Evolutionary conservation across 1,284 basidiomycete species (phyloP), one percentile per base, ranked within the genome.

Genomic region (Cutaneotrichosporon cavernicola): DNA sequence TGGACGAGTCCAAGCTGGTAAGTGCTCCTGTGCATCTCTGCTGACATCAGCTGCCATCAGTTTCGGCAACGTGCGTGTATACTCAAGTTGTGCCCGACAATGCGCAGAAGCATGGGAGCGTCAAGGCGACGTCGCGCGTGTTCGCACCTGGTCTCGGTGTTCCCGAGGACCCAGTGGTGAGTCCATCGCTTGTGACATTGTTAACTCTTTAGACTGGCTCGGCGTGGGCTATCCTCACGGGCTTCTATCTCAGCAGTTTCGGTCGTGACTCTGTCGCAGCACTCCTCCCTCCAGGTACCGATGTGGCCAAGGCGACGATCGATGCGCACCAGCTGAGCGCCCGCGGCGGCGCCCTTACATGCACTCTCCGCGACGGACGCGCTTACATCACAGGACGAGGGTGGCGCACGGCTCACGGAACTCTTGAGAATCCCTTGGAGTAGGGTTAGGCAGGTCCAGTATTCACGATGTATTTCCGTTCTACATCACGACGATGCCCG

Each of bases 141-240:
- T 74, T 73, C 51, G 72, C 56, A 0, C 70, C 72, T 4, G 71
- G 67, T 6, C 38, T 73, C 13, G 75, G 72, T 2, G 64, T 76
- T 43, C 71, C 73, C 38, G 76, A 78, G 58, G 76, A 78, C 65
- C 72, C 75, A 21, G 75, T 78, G 13, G 58, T 60, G 36, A 50
- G 50, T 60, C 47, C 21, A 21, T 21, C 43, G 8, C 43, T 8
- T 47, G 4, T n/a, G 47, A 8, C 22, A 18, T 18, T 36, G 38
- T 16, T 51, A 22, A 18, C 8, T 5, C 4, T 30, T 6, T 61
- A 77, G 74, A 74, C 73, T 8, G 76, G 76, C 26, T 70, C 73
- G 1, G 73, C 70, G 9, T 72, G 74, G 58, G 72, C 75, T 11
- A 66, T 67, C 43, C 60, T 77, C 4, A 70, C 73, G 14, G 69